Base-by-base conservation (phyloP, 1,139 yeast genomes). In the Eremothecium gossypii region DNA sequence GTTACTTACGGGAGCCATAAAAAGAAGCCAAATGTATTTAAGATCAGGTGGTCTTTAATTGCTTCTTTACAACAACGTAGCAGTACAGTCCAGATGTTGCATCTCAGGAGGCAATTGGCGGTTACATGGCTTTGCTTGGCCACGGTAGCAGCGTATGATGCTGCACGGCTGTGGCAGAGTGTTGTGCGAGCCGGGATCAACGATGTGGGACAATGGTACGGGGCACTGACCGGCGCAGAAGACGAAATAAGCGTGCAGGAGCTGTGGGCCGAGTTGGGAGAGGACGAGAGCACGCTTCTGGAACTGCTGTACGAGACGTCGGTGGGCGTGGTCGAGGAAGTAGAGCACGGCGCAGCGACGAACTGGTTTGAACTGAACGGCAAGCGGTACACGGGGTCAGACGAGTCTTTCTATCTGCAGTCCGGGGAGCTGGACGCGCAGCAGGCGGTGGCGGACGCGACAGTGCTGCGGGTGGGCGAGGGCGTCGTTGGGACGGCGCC, bases 381-480 rank as follows among this genome's bases (percentile, higher is more conserved):
- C 2, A 45, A 48, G 38, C 45, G 39, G 11, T 58, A 52, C 35
- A 20, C 30, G 2, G 42, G 49, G 6, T 46, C 61, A 5, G 65
- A 60, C 26, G 62, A 58, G 40, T 43, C 56, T 2, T 60, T 54
- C 41, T 60, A 60, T 39, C 46, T 60, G 30, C 57, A 60, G 41
- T 50, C 61, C 3, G 42, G 44, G 20, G 64, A 60, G 28, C 40
- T 60, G 31, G 42, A 49, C 17, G 42, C 41, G 8, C 63, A 58
- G 41, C 44, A 51, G 4, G 27, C 27, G 13, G 31, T 51, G 3
- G 39, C 49, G 2, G 60, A 57, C 36, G 23, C 33, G 5, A 40
- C 40, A 4, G 27, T 51, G 13, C 10, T 51, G 6, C 14, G 13
- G 1, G 37, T 35, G 2, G 39, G 40, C 23, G 63, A 58, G 26